Base-by-base conservation (phyloP, 106 monocot genomes). In the Apostasia ramifera region DNA sequence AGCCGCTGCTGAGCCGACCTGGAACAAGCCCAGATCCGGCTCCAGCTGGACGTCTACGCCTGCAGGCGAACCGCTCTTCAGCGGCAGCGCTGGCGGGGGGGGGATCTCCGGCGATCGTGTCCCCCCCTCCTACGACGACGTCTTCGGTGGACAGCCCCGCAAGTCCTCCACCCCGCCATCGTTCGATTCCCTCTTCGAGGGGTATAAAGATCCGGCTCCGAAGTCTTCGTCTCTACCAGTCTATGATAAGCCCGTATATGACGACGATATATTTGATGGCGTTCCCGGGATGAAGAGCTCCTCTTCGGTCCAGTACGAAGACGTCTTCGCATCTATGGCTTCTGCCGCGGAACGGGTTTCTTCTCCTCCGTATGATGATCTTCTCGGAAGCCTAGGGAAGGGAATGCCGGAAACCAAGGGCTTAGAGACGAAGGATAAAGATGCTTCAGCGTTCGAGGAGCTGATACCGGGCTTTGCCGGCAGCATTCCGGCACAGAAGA, bases 201-300 rank as follows among this genome's bases (percentile, higher is more conserved):
- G 72, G 40, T 72, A 55, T 47, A 68, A 66, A 59, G 80, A 76
- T 53, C 41, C 69, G 50, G 15, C 42, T 5, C 57, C 47, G 70
- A 56, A 70, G 10, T 42, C 69, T 5, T 49, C 63, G 5, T 57
- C 75, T 4, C 8, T 63, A 44, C 81, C 88, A 53, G 81, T 88
- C 11, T 88, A 84, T 47, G 89, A 89, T 38, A 82, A 78, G 74
- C 82, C 82, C 9, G 84, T 84, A 12, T 84, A 89, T 64, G 83
- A 79, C n/a, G 85, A 77, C 44, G 85, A 85, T 45, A 82, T 89
- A 41, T 85, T 89, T 54, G 80, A 74, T 37, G 88, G 88, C 55
- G 53, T 84, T 45, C 84, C 88, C 1, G 88, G 88, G 10, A 40
- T 84, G 47, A 81, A 57, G 74, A 82, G 63, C 70, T 49, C 76